phyloP scores from a whole-genome alignment of 495 filamentous ascomycete genomes.

The Schizothecium vesticola region DNA sequence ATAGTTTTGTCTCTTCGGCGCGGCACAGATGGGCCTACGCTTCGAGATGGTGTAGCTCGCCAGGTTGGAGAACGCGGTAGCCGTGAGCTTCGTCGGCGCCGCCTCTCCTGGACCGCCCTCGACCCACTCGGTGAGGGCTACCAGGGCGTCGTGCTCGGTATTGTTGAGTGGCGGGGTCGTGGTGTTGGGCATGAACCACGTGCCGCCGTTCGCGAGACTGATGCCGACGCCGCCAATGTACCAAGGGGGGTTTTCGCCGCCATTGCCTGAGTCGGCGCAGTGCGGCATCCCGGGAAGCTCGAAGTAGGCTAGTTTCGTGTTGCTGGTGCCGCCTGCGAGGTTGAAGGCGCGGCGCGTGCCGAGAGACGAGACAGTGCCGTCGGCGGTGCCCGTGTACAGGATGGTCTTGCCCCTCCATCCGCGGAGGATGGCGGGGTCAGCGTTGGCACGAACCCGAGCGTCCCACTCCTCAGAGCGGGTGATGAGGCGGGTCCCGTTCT shows the following conservation, averaged over 20 bases:
- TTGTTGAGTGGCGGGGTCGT: not conserved
- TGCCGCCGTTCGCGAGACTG: not conserved
- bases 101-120: not conserved
- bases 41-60: not conserved
- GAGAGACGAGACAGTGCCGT: not conserved
- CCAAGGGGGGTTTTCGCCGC: not conserved
- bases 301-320: not conserved
- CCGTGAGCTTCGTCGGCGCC: not conserved
- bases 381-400: slow-evolving; percentile 1
- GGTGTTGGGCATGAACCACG: not conserved
- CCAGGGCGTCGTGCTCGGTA: not conserved
- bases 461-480: not conserved
- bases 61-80: not conserved
- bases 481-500: not conserved
- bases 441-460: not conserved
- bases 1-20: not conserved
- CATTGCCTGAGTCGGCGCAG: not conserved
- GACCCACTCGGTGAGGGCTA: not conserved
- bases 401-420: not conserved
- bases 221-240: slow-evolving; percentile 1
- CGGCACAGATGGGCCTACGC: not conserved
- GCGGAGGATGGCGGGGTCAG: not conserved
- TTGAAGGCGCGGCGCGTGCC: not conserved
- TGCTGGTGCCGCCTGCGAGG: not conserved
- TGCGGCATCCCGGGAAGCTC: not conserved